Evolutionary conservation across 2,329 filamentous ascomycete genomes (phyloP).

Genomic region (Fusarium falciforme): DNA sequence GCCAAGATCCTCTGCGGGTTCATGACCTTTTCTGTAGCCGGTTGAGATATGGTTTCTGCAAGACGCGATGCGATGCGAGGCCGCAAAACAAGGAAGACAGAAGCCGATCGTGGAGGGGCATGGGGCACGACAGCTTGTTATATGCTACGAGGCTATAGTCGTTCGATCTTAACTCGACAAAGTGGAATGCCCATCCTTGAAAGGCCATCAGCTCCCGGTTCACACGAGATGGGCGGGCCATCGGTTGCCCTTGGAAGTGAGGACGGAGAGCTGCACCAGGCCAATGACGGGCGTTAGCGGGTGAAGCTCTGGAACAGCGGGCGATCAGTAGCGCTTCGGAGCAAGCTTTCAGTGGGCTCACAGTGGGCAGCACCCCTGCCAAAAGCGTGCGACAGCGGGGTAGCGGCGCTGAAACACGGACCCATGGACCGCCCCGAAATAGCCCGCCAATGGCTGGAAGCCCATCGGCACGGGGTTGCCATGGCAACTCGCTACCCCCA

Average conservation of each 20-base stretch:
- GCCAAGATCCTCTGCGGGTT: conserved; percentile 33
- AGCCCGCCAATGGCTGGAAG: conserved; percentile 33
- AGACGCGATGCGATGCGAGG: neutral
- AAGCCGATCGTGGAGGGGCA: neutral
- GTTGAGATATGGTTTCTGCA: neutral
- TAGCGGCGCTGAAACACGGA: conserved; percentile 40
- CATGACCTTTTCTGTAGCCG: conserved; percentile 24
- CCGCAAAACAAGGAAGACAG: conserved; percentile 21
- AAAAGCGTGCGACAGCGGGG: conserved; percentile 41
- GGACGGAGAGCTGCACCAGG: neutral
- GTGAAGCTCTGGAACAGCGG: conserved; percentile 24
- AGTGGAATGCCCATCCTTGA: conserved; percentile 21
- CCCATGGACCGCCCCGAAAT: conserved; percentile 31
- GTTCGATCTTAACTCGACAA: conserved; percentile 23
- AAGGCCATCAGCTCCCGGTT: conserved; percentile 25
- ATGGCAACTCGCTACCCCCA: conserved; percentile 32
- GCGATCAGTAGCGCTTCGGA: conserved; percentile 32
- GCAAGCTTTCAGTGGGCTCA: conserved; percentile 36
- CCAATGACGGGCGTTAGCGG: conserved; percentile 21
- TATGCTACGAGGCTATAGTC: conserved; percentile 13
- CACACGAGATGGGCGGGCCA: conserved; percentile 31
- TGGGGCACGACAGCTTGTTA: neutral
- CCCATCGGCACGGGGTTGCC: conserved; percentile 30
- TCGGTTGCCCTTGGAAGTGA: conserved; percentile 25
- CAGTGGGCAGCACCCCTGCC: conserved; percentile 23